Conservation (phyloP, 257 asterid genomes). For the Coffea eugenioides region DNA sequence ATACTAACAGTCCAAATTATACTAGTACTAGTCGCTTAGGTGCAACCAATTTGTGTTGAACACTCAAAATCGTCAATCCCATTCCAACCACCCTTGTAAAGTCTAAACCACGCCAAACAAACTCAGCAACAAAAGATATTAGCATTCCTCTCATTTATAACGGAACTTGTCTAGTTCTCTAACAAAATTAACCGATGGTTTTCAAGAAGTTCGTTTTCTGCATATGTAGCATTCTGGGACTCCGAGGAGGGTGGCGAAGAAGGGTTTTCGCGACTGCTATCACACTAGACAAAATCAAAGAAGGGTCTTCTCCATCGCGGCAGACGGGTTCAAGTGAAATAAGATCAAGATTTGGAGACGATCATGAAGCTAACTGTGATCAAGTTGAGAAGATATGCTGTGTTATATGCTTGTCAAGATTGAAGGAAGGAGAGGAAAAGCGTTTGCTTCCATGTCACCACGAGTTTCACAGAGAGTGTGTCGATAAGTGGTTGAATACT, state of each 20-base stretch:
- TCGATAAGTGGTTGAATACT: conserved; percentile 29
- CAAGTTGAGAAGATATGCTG: conserved; percentile 23
- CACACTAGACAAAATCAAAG: background rate
- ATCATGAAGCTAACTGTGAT: background rate
- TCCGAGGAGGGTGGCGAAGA: background rate
- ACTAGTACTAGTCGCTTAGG: conserved; percentile 5
- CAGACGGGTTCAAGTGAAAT: background rate
- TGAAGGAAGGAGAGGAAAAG: conserved; percentile 23
- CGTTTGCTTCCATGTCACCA: conserved; percentile 37
- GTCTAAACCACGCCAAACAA: conserved; percentile 31
- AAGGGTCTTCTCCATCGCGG: background rate
- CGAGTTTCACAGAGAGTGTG: conserved; percentile 39
- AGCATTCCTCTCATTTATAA: background rate
- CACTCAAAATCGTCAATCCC: conserved; percentile 29
- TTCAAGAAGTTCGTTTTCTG: conserved; percentile 32
- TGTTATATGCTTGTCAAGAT: conserved; percentile 35
- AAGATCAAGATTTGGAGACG: conserved; percentile 15
- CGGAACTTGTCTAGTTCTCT: background rate
- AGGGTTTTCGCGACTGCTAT: no score
- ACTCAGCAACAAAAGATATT: conserved; percentile 18
- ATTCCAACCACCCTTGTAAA: conserved; percentile 29
- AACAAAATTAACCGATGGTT: conserved; percentile 20
- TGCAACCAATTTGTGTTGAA: conserved; percentile 29
- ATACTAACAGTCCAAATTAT: background rate
- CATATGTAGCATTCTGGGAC: conserved; percentile 25